Percentiles rank a stretch among this genome's conserved stretches.
These are phyloP conservation scores for Sugiyamaella castrensis DNA, from an alignment of 1,139 yeast species.

Conservation along the genomic window DNA sequence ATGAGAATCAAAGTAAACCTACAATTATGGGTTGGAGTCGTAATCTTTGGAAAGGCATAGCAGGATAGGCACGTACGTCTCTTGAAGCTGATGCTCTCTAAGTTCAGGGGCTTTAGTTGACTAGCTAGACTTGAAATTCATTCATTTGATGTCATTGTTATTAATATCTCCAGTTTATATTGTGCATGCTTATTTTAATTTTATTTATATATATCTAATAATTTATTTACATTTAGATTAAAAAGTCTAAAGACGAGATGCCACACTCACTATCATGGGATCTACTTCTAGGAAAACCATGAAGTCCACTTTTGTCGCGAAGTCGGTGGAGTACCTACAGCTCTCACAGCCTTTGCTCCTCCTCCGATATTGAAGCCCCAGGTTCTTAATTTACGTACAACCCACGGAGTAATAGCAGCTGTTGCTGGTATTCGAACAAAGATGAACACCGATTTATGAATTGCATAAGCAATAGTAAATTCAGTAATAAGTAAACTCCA, in stretches of 20 bases:
- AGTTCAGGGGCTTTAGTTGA: too few species aligned
- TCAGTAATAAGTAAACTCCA: constrained; percentile 57
- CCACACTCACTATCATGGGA: not conserved
- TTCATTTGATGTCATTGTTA: too few species aligned
- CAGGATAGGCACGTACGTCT: too few species aligned
- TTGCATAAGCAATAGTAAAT: constrained; percentile 85
- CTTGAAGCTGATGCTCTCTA: too few species aligned
- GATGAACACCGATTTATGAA: constrained; percentile 77
- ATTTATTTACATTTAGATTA: not conserved
- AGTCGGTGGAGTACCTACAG: constrained; percentile 49
- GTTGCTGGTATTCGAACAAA: constrained; percentile 83
- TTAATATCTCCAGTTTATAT: too few species aligned
- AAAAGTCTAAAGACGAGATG: not conserved
- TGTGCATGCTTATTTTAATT: not conserved
- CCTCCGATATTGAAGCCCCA: constrained; percentile 83
- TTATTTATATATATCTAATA: not conserved
- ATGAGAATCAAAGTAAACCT: too few species aligned
- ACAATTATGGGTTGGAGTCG: too few species aligned
- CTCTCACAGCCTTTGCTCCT: constrained; percentile 45
- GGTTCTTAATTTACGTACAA: constrained; percentile 59
- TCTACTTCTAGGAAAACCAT: constrained; percentile 48
- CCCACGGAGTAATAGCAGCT: constrained; percentile 86
- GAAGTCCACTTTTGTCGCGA: constrained; percentile 58
- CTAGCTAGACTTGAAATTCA: too few species aligned
- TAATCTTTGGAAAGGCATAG: too few species aligned